Percentiles rank a stretch among this genome's conserved stretches.
Evolutionary conservation across 2,329 filamentous ascomycete species (phyloP).

Genomic region (Massarina eburnea): DNA sequence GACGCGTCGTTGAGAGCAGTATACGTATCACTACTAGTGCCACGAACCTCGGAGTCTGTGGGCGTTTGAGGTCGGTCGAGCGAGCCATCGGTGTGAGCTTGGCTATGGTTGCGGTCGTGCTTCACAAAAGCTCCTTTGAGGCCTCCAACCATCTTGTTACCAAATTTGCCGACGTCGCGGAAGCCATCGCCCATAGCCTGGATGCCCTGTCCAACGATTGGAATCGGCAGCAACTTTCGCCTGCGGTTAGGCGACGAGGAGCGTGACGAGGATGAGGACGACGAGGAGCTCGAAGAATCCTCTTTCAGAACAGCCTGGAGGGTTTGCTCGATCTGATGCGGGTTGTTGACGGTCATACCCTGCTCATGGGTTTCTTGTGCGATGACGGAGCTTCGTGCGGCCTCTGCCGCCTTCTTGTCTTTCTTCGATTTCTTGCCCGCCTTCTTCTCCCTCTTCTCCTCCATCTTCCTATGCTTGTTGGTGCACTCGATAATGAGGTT

Average conservation of each 20-base stretch:
- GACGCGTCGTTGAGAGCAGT: slow-evolving; percentile 26
- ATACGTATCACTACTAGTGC: slow-evolving; percentile 35
- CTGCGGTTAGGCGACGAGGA: slow-evolving; percentile 38
- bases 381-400: slow-evolving; percentile 56
- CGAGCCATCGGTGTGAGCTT: slow-evolving; percentile 19
- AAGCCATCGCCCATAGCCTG: slow-evolving; percentile 49
- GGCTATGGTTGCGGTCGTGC: slow-evolving; percentile 11
- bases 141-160: slow-evolving; percentile 43
- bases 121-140: slow-evolving; percentile 38
- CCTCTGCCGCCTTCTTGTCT: slow-evolving; percentile 65
- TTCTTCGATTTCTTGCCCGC: slow-evolving; percentile 58
- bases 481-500: slow-evolving; percentile 79
- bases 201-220: slow-evolving; percentile 50
- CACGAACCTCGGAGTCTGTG: slow-evolving; percentile 29
- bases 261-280: slow-evolving; percentile 33
- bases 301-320: slow-evolving; percentile 49
- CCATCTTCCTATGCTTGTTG: slow-evolving; percentile 72
- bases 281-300: slow-evolving; percentile 25
- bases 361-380: slow-evolving; percentile 55
- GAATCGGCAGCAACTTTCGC: slow-evolving; percentile 43
- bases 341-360: slow-evolving; percentile 59
- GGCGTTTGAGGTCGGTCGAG: slow-evolving; percentile 29
- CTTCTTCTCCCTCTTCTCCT: slow-evolving; percentile 65
- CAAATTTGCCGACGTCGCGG: slow-evolving; percentile 51
- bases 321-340: slow-evolving; percentile 57